phyloP scores from a whole-genome alignment of 2,329 filamentous ascomycete genomes.

The Fulvia fulva region DNA sequence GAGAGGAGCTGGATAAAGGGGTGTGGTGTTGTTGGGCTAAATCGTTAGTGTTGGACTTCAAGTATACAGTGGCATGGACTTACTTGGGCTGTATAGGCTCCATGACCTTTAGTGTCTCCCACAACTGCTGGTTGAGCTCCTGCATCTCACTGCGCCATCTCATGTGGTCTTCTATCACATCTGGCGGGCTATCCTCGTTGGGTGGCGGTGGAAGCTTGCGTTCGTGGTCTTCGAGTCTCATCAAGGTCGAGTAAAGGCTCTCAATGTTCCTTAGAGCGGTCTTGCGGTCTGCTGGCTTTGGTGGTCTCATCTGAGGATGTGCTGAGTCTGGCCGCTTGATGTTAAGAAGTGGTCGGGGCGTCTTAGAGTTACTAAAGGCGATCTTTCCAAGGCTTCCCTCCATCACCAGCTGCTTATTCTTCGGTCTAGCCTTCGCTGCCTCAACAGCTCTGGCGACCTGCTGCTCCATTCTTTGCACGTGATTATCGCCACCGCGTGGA shows the following conservation, averaged over 20 bases:
- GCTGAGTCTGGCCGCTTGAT: constrained; percentile 80
- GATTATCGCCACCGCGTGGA: constrained; percentile 83
- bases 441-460: constrained; percentile 97
- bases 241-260: constrained; percentile 77
- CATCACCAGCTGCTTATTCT: constrained; percentile 95
- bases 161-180: constrained; percentile 67
- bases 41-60: constrained; percentile 5
- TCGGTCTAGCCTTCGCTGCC: constrained; percentile 93
- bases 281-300: constrained; percentile 66
- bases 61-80: constrained; percentile 22
- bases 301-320: constrained; percentile 53
- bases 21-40: constrained; percentile 66
- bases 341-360: constrained; percentile 88
- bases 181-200: constrained; percentile 61
- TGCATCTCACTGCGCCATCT: constrained; percentile 73
- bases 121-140: constrained; percentile 73
- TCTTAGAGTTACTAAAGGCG: constrained; percentile 98
- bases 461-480: constrained; percentile 98
- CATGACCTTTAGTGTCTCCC: constrained; percentile 85
- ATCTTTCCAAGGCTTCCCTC: constrained; percentile 97
- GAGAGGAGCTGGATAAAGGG: constrained; percentile 96
- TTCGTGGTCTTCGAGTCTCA: constrained; percentile 92
- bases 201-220: constrained; percentile 69
- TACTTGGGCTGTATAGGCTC: constrained; percentile 69
- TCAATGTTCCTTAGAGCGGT: constrained; percentile 82